Evolutionary conservation across 2,329 filamentous ascomycete species (phyloP), one percentile per base, ranked within the genome.

Genomic region (Knufia fluminis): DNA sequence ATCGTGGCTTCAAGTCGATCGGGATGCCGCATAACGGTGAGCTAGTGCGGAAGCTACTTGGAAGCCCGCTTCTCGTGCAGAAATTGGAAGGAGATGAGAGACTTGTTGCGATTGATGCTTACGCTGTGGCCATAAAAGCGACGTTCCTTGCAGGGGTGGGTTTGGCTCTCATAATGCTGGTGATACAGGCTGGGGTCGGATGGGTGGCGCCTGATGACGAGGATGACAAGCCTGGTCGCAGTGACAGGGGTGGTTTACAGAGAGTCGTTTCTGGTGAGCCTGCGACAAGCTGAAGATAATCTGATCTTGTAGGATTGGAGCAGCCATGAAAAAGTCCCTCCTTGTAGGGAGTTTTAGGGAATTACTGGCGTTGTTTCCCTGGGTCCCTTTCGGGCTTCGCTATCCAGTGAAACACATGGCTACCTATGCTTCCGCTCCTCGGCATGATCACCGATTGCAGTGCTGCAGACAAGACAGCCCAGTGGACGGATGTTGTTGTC

Each of bases 151-250:
- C 69, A 3, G 76, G 71, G 1, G 70, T 72, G 14, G 71, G 64
- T 0, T 57, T 82, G 43, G 72, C 73, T 1, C 50, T 75, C 10
- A 43, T 70, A 1, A 73, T 77, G 54, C 65, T 74, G 1, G 54
- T 74, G 2, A 62, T 79, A 14, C 79, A 82, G 58, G 78, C 78
- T 3, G 71, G 72, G 1, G 78, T 78, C 1, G 79, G 79, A 1
- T 81, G 77, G 77, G 70, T 60, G 17, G 62, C 65, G 12, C 64
- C 68, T 17, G 41, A 52, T n/a, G 53, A 55, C 17, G 59, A 61
- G 32, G 61, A 59, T 28, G 59, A 61, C 42, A 56, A 55, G 7
- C 53, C 52, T 42, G 49, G 47, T 3, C 2, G n/a, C 10, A 23
- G 24, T 20, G 36, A 46, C 28, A 16, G n/a, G n/a, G 43, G 33